Evolutionary conservation across 345 rosid species (phyloP), one percentile per base, ranked within the genome.

Genomic region (Isatis tinctoria): DNA sequence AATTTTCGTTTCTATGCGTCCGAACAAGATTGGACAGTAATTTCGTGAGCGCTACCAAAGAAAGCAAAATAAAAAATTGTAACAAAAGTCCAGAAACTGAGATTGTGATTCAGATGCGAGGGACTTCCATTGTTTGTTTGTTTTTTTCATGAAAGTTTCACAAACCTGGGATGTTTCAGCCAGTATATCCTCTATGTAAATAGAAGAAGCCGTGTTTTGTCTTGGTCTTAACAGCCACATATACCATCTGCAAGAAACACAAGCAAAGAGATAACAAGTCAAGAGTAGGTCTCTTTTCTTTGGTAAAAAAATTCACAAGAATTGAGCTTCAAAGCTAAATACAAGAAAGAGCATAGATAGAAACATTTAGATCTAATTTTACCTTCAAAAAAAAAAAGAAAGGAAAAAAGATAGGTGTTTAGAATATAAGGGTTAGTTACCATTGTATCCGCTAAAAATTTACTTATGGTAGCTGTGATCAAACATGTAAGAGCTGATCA

Each of bases 1-100:
- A 67, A 24, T 13, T 17, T 32, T 43, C 48, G 48, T 59, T 40
- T 62, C 48, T 61, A 35, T 69, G 79, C 4, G 16, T 62, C 9
- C 69, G 59, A 69, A 62, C 75, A 69, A 69, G 70, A 52, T 76
- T 69, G 65, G 13, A 62, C 60, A 76, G 39, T 52, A 65, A 43
- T 17, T 27, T 59, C 1, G 68, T 75, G 43, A 73, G 70, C 77
- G 63, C 77, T 73, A 64, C 33, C 11, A 24, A 63, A 53, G n/a
- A 73, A 3, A 22, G 33, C 78, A 58, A 17, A 20, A 47, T 20
- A 17, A 56, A 65, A 54, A 43, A 13, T 41, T 64, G n/a, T n/a
- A n/a, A n/a, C n/a, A n/a, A n/a, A 8, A 27, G 67, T 47, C 67
- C 41, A 63, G 36, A 73, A 4, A 39, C 8, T 51, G 30, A 10